Conservation (phyloP, 805 yeast genomes). For the Candida tammaniensis region DNA sequence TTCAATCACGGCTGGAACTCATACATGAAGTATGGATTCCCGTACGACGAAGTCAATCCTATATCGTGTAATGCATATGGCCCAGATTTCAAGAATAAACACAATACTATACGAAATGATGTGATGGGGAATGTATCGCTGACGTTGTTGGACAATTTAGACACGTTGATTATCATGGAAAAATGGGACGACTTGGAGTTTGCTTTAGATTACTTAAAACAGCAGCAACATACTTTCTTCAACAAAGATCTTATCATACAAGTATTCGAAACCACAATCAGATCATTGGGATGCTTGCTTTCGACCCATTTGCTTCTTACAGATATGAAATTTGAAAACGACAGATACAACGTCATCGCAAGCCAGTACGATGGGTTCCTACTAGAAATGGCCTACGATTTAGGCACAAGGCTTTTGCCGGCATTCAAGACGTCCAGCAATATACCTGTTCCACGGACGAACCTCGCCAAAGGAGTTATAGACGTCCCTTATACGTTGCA, state of each 20-base stretch:
- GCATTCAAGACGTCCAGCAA: conserved; percentile 66
- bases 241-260: conserved; percentile 71
- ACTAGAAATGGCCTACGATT: conserved; percentile 66
- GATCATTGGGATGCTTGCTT: conserved; percentile 78
- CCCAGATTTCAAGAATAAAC: conserved; percentile 53
- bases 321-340: conserved; percentile 17
- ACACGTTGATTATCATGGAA: conserved; percentile 71
- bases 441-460: conserved; percentile 79
- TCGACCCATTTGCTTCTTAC: conserved; percentile 62
- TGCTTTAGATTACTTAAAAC: conserved; percentile 26
- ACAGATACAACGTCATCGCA: conserved; percentile 33
- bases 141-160: conserved; percentile 76
- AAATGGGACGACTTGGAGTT: conserved; percentile 53
- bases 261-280: conserved; percentile 81
- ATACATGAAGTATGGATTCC: conserved; percentile 69
- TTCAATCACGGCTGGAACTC: conserved; percentile 75
- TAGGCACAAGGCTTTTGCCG: conserved; percentile 68
- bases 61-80: conserved; percentile 66
- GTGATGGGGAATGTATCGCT: conserved; percentile 81
- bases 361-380: conserved; percentile 65
- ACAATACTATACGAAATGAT: conserved; percentile 68
- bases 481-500: conserved; percentile 44
- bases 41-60: conserved; percentile 80
- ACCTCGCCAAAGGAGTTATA: conserved; percentile 53
- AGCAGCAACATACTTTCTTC: conserved; percentile 47